phyloP scores from a whole-genome alignment of 1,284 basidiomycete species.

The Cryptococcus sp. region DNA sequence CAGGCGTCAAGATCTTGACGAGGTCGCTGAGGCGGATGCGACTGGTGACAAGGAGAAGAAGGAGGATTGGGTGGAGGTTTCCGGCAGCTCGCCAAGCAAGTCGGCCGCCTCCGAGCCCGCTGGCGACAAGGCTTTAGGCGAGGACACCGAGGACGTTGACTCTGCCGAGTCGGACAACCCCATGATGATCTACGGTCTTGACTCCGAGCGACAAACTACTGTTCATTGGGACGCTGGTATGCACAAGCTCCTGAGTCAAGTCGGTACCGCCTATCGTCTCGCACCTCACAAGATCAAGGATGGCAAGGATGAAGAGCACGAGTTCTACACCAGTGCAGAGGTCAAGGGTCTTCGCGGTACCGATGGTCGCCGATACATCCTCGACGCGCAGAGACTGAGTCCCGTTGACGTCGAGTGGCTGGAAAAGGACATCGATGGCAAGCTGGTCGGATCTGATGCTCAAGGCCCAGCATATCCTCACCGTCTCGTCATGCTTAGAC shows the following conservation, averaged over 20 bases:
- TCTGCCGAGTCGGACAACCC: constrained; percentile 48
- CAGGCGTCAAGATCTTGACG: constrained; percentile 42
- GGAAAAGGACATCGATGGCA: constrained; percentile 55
- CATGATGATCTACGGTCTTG: constrained; percentile 60
- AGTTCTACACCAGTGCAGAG: constrained; percentile 59
- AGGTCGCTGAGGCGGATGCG: constrained; percentile 28
- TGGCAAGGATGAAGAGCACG: constrained; percentile 53
- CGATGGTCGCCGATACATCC: constrained; percentile 60
- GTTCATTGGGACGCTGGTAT: constrained; percentile 56
- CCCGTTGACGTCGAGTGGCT: constrained; percentile 61
- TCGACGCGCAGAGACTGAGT: constrained; percentile 59
- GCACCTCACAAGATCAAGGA: constrained; percentile 58
- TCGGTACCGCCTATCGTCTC: constrained; percentile 57
- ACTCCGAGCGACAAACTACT: constrained; percentile 57
- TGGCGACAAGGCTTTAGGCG: constrained; percentile 61
- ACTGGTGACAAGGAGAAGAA: constrained; percentile 42
- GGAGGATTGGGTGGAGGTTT: constrained; percentile 51
- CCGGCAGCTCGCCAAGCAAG: constrained; percentile 64
- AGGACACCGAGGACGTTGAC: constrained; percentile 10
- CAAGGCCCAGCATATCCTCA: constrained; percentile 56
- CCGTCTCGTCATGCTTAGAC: constrained; percentile 59
- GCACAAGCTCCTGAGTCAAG: constrained; percentile 58
- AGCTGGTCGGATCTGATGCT: constrained; percentile 32
- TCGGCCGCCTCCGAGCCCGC: constrained; percentile 70
- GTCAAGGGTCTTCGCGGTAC: constrained; percentile 61